A percentile compares a stretch with the other conserved stretches of the same genome.
Evolutionary conservation across 78 protist species (phyloP).

Genomic region (Polysphondylium violaceum): DNA sequence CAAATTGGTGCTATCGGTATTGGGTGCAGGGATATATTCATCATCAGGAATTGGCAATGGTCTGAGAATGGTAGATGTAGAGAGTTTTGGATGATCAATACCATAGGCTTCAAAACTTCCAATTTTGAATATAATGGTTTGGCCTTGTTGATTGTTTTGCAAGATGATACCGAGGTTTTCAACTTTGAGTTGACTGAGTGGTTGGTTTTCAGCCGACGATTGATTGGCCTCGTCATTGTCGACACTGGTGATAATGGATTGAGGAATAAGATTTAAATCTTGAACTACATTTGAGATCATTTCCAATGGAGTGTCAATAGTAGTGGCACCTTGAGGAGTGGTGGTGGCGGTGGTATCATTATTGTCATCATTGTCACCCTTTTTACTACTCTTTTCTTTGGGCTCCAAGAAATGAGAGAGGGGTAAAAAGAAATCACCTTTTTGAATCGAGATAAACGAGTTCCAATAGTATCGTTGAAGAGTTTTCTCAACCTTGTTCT

Average conservation of each 20-base stretch:
- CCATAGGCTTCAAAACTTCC: slow-evolving; percentile 66
- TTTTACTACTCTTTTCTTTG: not conserved
- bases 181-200: slow-evolving; percentile 37
- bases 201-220: not conserved
- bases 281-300: not conserved
- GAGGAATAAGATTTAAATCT: not conserved
- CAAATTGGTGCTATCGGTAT: slow-evolving; percentile 43
- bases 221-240: not conserved
- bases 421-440: slow-evolving; percentile 63
- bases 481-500: slow-evolving; percentile 67
- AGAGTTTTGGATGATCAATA: slow-evolving; percentile 74
- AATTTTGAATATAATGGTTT: slow-evolving; percentile 55
- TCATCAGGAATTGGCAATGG: slow-evolving; percentile 75
- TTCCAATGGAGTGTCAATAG: not conserved
- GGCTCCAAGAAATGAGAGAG: slow-evolving; percentile 69
- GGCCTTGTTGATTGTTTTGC: slow-evolving; percentile 49
- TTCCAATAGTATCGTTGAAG: slow-evolving; percentile 68
- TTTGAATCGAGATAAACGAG: slow-evolving; percentile 21
- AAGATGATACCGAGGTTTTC: slow-evolving; percentile 27
- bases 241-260: slow-evolving; percentile 4
- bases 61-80: slow-evolving; percentile 61
- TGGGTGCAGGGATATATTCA: slow-evolving; percentile 49
- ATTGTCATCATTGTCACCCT: not conserved
- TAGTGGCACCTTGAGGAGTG: not conserved
- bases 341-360: not conserved